These are phyloP conservation scores for Colletotrichum paranaense DNA, from an alignment of 2,329 filamentous ascomycete species.

Conservation along the genomic window DNA sequence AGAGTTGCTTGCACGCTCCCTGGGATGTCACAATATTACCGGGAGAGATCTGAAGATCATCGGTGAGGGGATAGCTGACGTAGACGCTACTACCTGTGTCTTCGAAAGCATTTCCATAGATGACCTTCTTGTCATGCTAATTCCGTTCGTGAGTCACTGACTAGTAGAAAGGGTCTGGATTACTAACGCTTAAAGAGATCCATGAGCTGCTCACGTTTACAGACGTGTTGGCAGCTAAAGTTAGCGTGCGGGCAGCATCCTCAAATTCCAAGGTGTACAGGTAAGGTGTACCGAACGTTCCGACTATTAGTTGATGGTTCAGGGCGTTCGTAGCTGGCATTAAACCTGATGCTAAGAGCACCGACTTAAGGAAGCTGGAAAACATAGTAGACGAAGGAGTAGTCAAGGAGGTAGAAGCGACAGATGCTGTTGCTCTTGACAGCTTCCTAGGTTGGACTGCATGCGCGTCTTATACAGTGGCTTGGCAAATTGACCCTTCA, in stretches of 20 bases:
- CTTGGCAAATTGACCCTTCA: too few species aligned
- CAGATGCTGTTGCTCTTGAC: too few species aligned
- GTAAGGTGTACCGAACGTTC: conserved; percentile 8
- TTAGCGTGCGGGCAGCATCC: conserved; percentile 6
- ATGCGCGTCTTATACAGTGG: too few species aligned
- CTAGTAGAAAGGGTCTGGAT: not conserved
- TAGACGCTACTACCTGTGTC: conserved; percentile 3
- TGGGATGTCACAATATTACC: not conserved
- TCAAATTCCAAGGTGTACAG: conserved; percentile 9
- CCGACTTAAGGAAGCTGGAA: not conserved
- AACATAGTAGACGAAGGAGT: not conserved
- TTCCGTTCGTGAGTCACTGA: not conserved
- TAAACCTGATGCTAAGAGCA: not conserved
- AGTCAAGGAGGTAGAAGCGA: too few species aligned
- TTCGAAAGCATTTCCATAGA: conserved; percentile 9
- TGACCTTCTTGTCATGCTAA: not conserved
- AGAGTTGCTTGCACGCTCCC: not conserved
- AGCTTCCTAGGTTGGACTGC: too few species aligned
- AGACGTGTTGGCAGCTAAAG: not conserved
- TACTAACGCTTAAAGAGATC: conserved; percentile 5
- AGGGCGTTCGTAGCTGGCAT: not conserved
- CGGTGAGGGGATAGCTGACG: not conserved
- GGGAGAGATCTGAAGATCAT: not conserved
- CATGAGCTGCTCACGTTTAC: conserved; percentile 11
- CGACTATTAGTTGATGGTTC: not conserved